These are phyloP conservation scores for Physaria fendleri DNA, from an alignment of 345 rosid genomes.

Conservation along the genomic window DNA sequence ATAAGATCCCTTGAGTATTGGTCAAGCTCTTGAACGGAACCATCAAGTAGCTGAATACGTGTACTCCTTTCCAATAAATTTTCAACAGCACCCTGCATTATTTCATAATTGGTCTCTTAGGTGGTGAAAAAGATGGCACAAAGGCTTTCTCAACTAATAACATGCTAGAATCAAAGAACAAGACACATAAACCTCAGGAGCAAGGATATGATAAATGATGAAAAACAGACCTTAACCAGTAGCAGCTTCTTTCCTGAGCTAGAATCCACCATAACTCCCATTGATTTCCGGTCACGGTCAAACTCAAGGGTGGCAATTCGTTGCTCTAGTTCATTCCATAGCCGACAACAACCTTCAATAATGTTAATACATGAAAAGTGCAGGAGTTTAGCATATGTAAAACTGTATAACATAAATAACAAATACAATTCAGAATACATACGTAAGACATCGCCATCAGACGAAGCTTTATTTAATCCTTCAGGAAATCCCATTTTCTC, in stretches of 20 bases:
- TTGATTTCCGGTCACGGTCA: constrained; percentile 84
- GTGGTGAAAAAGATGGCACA: not conserved
- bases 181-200: not conserved
- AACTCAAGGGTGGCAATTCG: constrained; percentile 96
- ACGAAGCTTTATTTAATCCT: constrained; percentile 32
- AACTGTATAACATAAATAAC: not conserved
- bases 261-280: constrained; percentile 95
- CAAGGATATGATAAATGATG: not conserved
- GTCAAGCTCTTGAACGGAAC: constrained; percentile 59
- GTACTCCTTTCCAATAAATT: constrained; percentile 86
- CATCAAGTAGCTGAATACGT: constrained; percentile 61
- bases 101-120: not conserved
- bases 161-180: constrained; percentile 9
- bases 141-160: not conserved
- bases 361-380: not conserved
- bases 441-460: constrained; percentile 48
- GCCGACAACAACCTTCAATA: constrained; percentile 54
- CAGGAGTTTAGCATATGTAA: not conserved
- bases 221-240: constrained; percentile 66
- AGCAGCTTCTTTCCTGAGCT: constrained; percentile 58
- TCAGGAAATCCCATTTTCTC: constrained; percentile 93
- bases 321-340: constrained; percentile 62
- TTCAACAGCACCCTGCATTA: constrained; percentile 92
- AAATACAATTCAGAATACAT: constrained; percentile 18
- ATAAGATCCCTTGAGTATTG: constrained; percentile 48